Evolutionary conservation across 257 asterid genomes (phyloP).

Genomic region (Solanum appendiculatum): DNA sequence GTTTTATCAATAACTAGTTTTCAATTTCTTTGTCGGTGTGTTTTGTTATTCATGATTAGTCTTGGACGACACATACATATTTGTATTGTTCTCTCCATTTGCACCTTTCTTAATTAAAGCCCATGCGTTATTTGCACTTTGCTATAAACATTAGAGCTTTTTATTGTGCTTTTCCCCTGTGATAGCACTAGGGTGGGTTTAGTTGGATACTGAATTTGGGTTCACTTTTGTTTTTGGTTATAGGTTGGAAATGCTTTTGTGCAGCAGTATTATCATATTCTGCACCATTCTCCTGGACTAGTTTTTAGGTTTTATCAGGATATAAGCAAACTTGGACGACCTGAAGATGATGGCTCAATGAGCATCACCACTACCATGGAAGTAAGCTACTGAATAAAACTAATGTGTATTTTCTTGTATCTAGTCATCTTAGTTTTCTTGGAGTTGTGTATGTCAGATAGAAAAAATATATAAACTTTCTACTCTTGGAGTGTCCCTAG

Average conservation of each 20-base stretch:
- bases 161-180: neutral
- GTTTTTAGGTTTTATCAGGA: constrained; percentile 81
- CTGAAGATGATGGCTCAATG: constrained; percentile 72
- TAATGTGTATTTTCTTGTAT: neutral
- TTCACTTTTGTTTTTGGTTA: neutral
- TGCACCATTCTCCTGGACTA: constrained; percentile 68
- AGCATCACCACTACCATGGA: constrained; percentile 71
- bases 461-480: neutral
- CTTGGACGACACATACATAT: neutral
- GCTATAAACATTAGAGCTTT: neutral
- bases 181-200: neutral
- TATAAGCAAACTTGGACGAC: constrained; percentile 75
- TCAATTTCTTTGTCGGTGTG: neutral
- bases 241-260: constrained; percentile 92
- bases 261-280: constrained; percentile 79
- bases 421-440: neutral
- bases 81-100: neutral
- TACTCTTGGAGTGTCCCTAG: neutral
- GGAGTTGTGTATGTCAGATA: neutral
- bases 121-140: neutral
- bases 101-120: neutral
- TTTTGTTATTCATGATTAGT: neutral
- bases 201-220: neutral
- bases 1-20: neutral
- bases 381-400: constrained; percentile 27